Conservation (phyloP, 192 early-diverging fungal species). For the Jimgerdemannia flammicorona region DNA sequence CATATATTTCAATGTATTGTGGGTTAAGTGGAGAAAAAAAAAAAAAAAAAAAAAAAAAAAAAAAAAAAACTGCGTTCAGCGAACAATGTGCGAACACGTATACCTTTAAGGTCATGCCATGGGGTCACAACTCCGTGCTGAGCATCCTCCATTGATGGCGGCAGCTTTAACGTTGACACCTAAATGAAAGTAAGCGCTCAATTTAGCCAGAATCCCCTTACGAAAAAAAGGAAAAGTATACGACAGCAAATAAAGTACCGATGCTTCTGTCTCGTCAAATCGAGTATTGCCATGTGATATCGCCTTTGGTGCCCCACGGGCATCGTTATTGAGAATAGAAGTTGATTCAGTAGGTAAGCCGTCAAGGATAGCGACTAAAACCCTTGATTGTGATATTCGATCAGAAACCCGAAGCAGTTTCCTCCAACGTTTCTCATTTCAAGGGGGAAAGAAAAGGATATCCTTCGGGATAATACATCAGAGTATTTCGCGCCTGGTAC, state of each 20-base stretch:
- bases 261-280: conserved; percentile 29
- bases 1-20: no score
- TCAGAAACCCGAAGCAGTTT: no score
- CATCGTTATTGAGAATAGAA: conserved; percentile 29
- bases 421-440: background rate
- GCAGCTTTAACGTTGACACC: background rate
- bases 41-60: no score
- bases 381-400: background rate
- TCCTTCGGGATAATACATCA: conserved; percentile 74
- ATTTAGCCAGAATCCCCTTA: background rate
- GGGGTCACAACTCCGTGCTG: background rate
- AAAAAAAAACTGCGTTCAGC: no score
- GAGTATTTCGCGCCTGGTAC: conserved; percentile 62
- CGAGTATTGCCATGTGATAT: conserved; percentile 60
- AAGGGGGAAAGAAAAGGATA: background rate
- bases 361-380: background rate
- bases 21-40: no score
- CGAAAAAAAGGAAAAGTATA: background rate
- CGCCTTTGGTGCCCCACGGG: conserved; percentile 53
- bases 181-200: background rate
- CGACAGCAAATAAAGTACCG: background rate
- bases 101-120: background rate
- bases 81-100: background rate
- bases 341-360: conserved; percentile 3
- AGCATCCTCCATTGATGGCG: background rate